Evolutionary conservation across 257 asterid genomes (phyloP), one percentile per base, ranked within the genome.

Genomic region (Ocimum tenuiflorum): DNA sequence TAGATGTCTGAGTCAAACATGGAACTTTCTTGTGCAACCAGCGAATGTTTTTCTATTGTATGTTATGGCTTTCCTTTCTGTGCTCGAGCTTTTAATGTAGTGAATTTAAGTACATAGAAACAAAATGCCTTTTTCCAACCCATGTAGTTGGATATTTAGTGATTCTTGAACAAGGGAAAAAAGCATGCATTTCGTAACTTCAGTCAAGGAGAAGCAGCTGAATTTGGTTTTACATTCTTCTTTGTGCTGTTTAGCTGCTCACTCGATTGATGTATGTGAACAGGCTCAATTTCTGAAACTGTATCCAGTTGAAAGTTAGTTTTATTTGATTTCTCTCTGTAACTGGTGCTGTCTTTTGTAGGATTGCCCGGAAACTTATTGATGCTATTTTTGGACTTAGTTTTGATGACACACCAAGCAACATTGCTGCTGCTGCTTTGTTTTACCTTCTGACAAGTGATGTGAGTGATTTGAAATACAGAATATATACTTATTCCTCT

Each of bases 401-500:
- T 73, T 63, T 80, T 55, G 95, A 88, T 77, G 95, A 88, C 77
- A 75, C 80, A 11, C 77, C 90, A 11, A 83, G 95, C 92, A 88
- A 83, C 73, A 82, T 88, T 60, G 95, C 95, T 36, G 92, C 95
- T 43, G 86, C 88, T 66, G 82, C 92, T 72, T 60, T 88, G 39
- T 76, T 83, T 67, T 88, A 85, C 60, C 59, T 83, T 72, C 79
- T 88, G 72, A 79, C 85, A 23, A 76, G 79, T 73, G 88, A 88
- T 73, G 95, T 88, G 71, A 77, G 92, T 79, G 51, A 45, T 62
- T 57, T 74, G 39, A 33, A 61, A 51, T 13, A 8, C 43, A 14
- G 35, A 19, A 18, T 38, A 38, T 38, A 41, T 53, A 53, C 60
- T 24, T 52, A 52, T 23, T 52, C 38, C 24, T 52, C 36, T 22